Evolutionary conservation across 2,329 filamentous ascomycete species (phyloP).

Genomic region (Claviceps paspali): DNA sequence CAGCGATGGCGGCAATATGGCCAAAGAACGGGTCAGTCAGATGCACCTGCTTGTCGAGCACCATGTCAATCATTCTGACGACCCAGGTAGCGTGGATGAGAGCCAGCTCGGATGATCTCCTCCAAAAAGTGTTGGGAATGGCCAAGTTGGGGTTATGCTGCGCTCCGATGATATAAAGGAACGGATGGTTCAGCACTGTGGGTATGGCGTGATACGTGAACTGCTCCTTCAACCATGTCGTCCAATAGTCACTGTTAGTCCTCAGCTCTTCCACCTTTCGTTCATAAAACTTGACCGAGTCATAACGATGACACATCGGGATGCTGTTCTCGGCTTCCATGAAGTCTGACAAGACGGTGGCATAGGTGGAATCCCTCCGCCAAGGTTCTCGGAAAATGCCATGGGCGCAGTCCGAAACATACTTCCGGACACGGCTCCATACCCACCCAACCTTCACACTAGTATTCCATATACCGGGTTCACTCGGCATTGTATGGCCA

Average conservation of each 20-base stretch:
- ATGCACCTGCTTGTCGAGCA: slow-evolving; percentile 31
- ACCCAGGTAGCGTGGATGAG: slow-evolving; percentile 38
- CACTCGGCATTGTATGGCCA: slow-evolving; percentile 22
- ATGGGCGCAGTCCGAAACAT: slow-evolving; percentile 31
- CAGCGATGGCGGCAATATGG: slow-evolving; percentile 34
- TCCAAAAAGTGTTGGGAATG: slow-evolving; percentile 39
- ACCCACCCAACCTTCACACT: slow-evolving; percentile 34
- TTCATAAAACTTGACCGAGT: slow-evolving; percentile 36
- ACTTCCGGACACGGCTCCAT: slow-evolving; percentile 31
- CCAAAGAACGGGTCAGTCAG: slow-evolving; percentile 37
- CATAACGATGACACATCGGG: slow-evolving; percentile 35
- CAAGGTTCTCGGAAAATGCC: slow-evolving; percentile 34
- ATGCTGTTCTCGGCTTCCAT: slow-evolving; percentile 34
- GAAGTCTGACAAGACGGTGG: slow-evolving; percentile 33
- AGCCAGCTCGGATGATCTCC: slow-evolving; percentile 33
- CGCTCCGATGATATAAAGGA: slow-evolving; percentile 35
- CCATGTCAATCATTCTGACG: slow-evolving; percentile 38
- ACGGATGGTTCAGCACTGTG: slow-evolving; percentile 36
- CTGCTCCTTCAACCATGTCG: slow-evolving; percentile 35
- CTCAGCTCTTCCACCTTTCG: slow-evolving; percentile 29
- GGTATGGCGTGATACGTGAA: slow-evolving; percentile 37
- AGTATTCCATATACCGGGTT: slow-evolving; percentile 35
- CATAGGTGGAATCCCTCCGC: slow-evolving; percentile 35
- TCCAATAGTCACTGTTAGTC: slow-evolving; percentile 32
- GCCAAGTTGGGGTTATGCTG: slow-evolving; percentile 35